Evolutionary conservation across 257 asterid genomes (phyloP), one percentile per base, ranked within the genome.

Genomic region (Striga asiatica): DNA sequence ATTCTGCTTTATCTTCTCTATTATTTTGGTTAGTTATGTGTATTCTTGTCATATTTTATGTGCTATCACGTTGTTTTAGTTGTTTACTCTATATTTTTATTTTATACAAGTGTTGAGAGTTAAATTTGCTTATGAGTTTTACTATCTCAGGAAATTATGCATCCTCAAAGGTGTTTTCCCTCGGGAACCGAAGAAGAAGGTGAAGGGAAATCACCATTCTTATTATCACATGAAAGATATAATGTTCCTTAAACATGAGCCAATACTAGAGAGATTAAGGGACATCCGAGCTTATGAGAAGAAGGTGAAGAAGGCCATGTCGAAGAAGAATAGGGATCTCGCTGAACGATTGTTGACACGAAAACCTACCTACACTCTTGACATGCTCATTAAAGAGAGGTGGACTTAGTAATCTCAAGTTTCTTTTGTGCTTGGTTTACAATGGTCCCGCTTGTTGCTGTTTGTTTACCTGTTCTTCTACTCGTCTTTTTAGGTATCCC

Each of bases 151-250:
- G 71, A 72, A 67, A 69, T 58, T 78, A 69, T 75, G 74, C 55
- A 92, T 92, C 70, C 84, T 84, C 68, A 88, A 88, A 68, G 99
- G 99, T 35, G 75, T 88, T 9, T 84, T 74, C 52, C 97, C 98
- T 22, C 94, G 99, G 54, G 99, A 78, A 56, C 99, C 97, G 12
- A 92, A 79, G 93, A 88, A 85, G 88, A 92, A 92, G 93, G 80
- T 85, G 78, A 88, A 88, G 75, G 99, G 99, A 61, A 79, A 79
- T 64, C 99, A 92, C 69, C 95, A 84, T 66, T 81, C 99, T 3
- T 92, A 92, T 42, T 88, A 92, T 75, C 99, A 92, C 72, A 46
- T 69, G 65, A 88, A 92, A 70, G 99, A 92, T 79, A 76, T 88
- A 37, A 37, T 76, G 95, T 92, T 92, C 72, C 78, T 88, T 53